Base-by-base conservation (phyloP, 176 grass and related monocot species). In the Phoenix roebelenii region DNA sequence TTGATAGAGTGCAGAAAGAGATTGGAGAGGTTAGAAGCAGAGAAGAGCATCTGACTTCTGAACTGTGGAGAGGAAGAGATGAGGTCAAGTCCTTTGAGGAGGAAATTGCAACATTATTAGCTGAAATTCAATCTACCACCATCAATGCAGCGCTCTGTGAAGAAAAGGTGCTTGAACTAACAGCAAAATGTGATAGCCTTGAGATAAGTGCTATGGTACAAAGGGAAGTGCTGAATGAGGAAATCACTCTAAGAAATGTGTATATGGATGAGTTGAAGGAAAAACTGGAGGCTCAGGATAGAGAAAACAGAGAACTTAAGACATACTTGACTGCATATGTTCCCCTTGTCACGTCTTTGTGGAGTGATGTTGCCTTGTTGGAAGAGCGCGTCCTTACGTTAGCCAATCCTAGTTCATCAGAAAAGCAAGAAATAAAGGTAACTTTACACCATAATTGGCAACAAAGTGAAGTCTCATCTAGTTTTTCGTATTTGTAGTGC, bases 191-290 rank as follows among this genome's bases (percentile, higher is more conserved):
- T 0, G 87, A 98, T 63, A 89, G 81, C 59, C 83, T 83, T 58
- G 87, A 98, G 67, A 98, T 88, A 61, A 85, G 82, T 65, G 79
- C 77, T 5, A 83, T 89, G 85, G 75, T 88, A 4, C 84, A 92
- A 23, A 92, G 70, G 67, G 79, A 92, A 71, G 84, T 89, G 14
- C 52, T 98, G 70, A 85, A 83, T 57, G 88, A 92, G 68, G 87
- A 98, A 70, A 80, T 92, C 48, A 88, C 73, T 35, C 55, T 67
- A 49, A 78, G 81, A 28, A 91, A 88, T 71, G 85, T 71, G 25
- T 83, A 80, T 2, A 76, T 92, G 50, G 66, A 85, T 23, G 84
- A 72, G 25, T 72, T 98, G 25, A 89, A 89, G 68, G 74, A 88
- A 69, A 98, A 89, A 55, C 74, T 92, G 16, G 83, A 73, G 30